Evolutionary conservation across 306 rosid species (phyloP).

Genomic region (Purshia tridentata): DNA sequence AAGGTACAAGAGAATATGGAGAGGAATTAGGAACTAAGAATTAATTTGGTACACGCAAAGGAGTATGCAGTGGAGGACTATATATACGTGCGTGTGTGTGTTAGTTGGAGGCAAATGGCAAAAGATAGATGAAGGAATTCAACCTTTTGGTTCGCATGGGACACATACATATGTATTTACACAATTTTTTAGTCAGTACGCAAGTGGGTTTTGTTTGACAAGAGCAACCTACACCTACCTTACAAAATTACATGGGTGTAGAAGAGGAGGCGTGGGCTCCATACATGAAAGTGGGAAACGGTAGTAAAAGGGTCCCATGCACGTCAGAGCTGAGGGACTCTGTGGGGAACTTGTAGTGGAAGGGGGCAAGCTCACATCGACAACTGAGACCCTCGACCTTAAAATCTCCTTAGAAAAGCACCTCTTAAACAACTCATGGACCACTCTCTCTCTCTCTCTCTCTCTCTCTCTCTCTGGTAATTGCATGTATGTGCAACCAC

Average conservation of each 20-base stretch:
- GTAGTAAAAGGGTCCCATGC: conserved; percentile 42
- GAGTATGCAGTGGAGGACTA: conserved; percentile 50
- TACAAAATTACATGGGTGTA: conserved; percentile 23
- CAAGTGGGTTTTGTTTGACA: conserved; percentile 37
- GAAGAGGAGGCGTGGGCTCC: conserved; percentile 46
- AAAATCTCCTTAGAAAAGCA: conserved; percentile 60
- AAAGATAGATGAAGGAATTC: conserved; percentile 16
- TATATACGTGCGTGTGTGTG: conserved; percentile 46
- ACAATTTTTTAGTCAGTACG: background rate
- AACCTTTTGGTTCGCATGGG: conserved; percentile 10
- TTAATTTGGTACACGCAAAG: conserved; percentile 35
- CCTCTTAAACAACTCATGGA: conserved; percentile 66
- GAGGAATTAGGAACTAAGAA: conserved; percentile 14
- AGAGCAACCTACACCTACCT: conserved; percentile 61
- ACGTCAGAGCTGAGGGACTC: conserved; percentile 16
- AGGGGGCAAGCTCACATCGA: conserved; percentile 69
- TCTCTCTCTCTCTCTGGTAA: conserved; percentile 9
- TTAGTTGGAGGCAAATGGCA: background rate
- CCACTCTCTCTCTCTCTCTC: conserved; percentile 32
- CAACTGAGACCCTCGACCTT: conserved; percentile 79
- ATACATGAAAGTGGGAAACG: conserved; percentile 39
- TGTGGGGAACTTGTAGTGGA: conserved; percentile 30
- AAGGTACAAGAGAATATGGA: conserved; percentile 19
- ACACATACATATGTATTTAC: conserved; percentile 2
- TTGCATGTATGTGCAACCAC: conserved; percentile 61